Evolutionary conservation across 257 asterid species (phyloP).

Genomic region (Nicotiana sylvestris): DNA sequence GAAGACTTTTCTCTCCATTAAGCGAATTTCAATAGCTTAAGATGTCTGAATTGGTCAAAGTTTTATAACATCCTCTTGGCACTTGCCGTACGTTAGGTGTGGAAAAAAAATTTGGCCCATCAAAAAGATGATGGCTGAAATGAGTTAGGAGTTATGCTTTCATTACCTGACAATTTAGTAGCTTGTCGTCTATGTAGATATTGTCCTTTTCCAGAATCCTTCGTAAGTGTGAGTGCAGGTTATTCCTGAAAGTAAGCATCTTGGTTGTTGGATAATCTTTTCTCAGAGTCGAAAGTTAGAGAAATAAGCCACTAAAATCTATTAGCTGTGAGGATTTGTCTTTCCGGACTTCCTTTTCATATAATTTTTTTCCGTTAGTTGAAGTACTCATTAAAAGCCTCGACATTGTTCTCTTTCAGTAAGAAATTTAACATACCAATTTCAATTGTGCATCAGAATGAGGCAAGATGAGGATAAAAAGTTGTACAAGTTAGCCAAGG

Average conservation of each 20-base stretch:
- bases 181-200: not conserved
- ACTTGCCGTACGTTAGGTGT: not conserved
- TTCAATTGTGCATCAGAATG: not conserved
- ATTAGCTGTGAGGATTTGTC: not conserved
- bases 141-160: not conserved
- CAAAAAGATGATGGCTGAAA: not conserved
- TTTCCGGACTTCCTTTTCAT: not conserved
- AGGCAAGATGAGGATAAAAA: too few species aligned
- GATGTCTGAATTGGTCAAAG: not conserved
- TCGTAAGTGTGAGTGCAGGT: not conserved
- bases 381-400: not conserved
- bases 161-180: not conserved
- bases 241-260: not conserved
- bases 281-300: not conserved
- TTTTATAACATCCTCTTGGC: not conserved
- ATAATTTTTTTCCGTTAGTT: not conserved
- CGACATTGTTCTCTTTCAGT: not conserved
- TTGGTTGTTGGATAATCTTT: not conserved
- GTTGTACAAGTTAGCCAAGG: too few species aligned
- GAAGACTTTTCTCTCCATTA: not conserved
- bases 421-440: not conserved
- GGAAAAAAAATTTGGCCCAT: not conserved
- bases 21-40: not conserved
- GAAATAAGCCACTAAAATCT: not conserved
- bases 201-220: not conserved